Conservation (phyloP, 2,329 filamentous ascomycete species). For the Cryphonectria naterciae region DNA sequence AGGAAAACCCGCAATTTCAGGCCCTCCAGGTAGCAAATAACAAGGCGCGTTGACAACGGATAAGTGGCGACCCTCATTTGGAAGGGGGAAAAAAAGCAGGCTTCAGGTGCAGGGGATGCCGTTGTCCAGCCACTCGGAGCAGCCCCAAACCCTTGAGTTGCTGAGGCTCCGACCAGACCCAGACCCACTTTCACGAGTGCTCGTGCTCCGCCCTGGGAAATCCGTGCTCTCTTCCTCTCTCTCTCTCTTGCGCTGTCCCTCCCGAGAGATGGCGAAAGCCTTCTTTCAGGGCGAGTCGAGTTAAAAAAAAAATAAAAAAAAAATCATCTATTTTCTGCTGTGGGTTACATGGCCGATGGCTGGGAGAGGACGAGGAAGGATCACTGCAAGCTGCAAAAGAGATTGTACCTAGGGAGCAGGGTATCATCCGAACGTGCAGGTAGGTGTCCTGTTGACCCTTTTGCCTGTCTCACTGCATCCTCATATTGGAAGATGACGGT, state of each 20-base stretch:
- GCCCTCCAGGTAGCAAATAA: constrained; percentile 26
- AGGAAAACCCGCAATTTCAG: constrained; percentile 22
- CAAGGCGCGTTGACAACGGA: constrained; percentile 10
- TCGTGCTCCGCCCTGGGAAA: background rate
- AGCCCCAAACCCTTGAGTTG: constrained; percentile 20
- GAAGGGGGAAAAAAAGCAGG: background rate
- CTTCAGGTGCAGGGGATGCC: constrained; percentile 22
- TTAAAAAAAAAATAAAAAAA: no score
- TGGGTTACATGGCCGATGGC: background rate
- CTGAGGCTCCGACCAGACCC: constrained; percentile 22
- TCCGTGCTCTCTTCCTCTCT: background rate
- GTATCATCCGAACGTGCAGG: background rate
- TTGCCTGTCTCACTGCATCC: background rate
- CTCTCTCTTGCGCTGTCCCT: background rate
- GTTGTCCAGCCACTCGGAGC: constrained; percentile 25
- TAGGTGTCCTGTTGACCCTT: background rate
- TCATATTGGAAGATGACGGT: constrained; percentile 8
- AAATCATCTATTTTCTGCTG: constrained; percentile 3
- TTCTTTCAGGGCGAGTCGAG: constrained; percentile 18
- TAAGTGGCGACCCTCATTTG: constrained; percentile 28
- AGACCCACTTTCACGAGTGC: constrained; percentile 22
- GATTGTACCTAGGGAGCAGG: no score
- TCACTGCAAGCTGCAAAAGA: background rate
- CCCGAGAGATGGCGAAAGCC: constrained; percentile 4
- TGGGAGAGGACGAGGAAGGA: constrained; percentile 9